Percentiles rank a stretch among this genome's conserved stretches.
phyloP scores from a whole-genome alignment of 1,139 yeast species.

The Saccharomyces pastorianus region DNA sequence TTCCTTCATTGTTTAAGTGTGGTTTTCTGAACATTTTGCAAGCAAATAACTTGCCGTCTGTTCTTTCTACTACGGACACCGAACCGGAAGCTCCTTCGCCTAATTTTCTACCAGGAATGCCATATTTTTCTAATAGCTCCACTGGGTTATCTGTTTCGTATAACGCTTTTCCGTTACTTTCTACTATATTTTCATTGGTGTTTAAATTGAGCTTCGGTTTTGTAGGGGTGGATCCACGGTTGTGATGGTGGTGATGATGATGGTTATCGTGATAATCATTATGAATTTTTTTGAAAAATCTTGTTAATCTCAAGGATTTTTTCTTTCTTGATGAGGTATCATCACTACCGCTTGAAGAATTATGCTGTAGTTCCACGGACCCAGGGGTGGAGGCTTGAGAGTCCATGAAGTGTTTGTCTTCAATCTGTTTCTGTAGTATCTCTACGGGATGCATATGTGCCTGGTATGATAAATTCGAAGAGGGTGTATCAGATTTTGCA shows the following conservation, averaged over 20 bases:
- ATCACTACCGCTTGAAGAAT: conserved; percentile 2
- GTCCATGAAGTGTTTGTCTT: conserved; percentile 13
- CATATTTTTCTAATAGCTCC: conserved; percentile 43
- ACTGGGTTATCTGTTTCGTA: conserved; percentile 35
- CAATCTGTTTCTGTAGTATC: conserved; percentile 21
- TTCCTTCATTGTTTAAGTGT: conserved; percentile 2
- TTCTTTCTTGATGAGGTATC: conserved; percentile 11
- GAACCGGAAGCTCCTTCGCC: conserved; percentile 80
- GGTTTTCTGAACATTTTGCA: conserved; percentile 55
- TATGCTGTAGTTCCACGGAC: not conserved
- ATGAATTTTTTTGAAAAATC: conserved; percentile 32
- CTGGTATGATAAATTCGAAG: conserved; percentile 12
- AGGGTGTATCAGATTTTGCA: not conserved
- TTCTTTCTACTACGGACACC: conserved; percentile 49
- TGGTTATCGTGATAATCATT: conserved; percentile 4
- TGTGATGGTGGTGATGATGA: not conserved
- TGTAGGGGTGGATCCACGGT: not conserved
- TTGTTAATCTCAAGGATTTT: conserved; percentile 29
- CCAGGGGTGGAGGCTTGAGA: conserved; percentile 5
- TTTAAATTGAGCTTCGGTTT: not conserved
- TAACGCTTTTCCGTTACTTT: conserved; percentile 22
- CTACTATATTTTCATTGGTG: not conserved
- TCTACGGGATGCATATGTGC: conserved; percentile 26
- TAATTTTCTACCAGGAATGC: conserved; percentile 49
- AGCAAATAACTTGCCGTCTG: conserved; percentile 51